These are phyloP conservation scores for Vitis vinifera DNA, from an alignment of 164 flowering plant species.

Conservation along the genomic window DNA sequence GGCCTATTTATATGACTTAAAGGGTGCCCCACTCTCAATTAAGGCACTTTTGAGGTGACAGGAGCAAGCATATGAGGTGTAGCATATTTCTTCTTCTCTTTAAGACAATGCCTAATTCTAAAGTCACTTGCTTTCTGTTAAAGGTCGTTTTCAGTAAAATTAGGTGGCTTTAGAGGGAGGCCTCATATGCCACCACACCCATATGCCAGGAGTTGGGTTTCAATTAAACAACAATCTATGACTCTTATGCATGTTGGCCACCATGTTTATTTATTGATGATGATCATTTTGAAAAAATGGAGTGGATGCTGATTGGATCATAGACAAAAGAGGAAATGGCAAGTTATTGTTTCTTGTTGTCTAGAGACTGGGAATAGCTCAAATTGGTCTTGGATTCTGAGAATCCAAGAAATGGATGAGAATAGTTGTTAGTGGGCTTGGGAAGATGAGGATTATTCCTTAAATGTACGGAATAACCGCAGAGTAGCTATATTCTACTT, in stretches of 20 bases:
- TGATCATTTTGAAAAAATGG: not conserved
- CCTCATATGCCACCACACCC: not conserved
- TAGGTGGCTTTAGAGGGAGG: no score
- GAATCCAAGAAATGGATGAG: no score
- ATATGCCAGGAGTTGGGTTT: not conserved
- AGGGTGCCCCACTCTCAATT: not conserved
- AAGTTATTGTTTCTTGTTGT: no score
- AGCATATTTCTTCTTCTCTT: conserved; percentile 4
- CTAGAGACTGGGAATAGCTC: no score
- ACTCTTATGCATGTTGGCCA: conserved; percentile 6
- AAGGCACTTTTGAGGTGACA: not conserved
- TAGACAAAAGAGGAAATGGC: no score
- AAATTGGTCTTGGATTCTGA: no score
- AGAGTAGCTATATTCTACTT: no score
- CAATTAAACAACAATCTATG: no score
- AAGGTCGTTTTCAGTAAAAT: conserved; percentile 2
- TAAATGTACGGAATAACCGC: no score
- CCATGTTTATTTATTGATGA: not conserved
- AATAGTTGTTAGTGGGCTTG: no score
- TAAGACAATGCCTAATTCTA: not conserved
- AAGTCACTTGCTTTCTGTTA: conserved; percentile 1
- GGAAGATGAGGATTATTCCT: no score
- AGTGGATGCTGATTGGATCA: no score
- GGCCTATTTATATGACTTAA: not conserved
- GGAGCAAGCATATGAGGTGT: conserved; percentile 5